A percentile compares a stretch with the other conserved stretches of the same genome.
Conservation (phyloP, 495 filamentous ascomycete genomes). For the Pseudotulostoma volvatum region DNA sequence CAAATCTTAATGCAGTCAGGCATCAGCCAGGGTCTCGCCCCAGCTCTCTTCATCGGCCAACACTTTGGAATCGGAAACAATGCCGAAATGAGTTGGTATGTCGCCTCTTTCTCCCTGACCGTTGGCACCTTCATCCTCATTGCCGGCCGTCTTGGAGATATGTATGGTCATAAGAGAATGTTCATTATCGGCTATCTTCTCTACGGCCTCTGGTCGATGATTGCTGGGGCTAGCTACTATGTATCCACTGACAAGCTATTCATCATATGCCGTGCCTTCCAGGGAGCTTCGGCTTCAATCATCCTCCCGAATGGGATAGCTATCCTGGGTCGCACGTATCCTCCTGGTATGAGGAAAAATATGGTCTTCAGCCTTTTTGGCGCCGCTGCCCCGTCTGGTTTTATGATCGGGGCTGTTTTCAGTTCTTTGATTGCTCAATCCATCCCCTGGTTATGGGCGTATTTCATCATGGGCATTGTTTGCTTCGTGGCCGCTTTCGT, state of each 20-base stretch:
- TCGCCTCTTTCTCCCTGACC: constrained; percentile 41
- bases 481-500: constrained; percentile 11
- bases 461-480: constrained; percentile 37
- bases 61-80: neutral
- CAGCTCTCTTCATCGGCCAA: neutral
- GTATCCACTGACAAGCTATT: constrained; percentile 36
- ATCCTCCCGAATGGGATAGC: constrained; percentile 47
- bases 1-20: neutral
- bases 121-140: constrained; percentile 51
- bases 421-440: constrained; percentile 32
- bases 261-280: constrained; percentile 39
- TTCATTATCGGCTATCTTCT: constrained; percentile 40
- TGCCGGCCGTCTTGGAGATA: constrained; percentile 41
- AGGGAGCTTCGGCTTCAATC: constrained; percentile 45
- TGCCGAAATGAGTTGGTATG: constrained; percentile 30
- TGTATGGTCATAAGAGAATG: constrained; percentile 41
- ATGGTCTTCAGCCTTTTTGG: constrained; percentile 51
- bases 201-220: constrained; percentile 41
- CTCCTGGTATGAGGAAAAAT: constrained; percentile 37
- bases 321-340: constrained; percentile 41
- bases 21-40: neutral
- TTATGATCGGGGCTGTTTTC: constrained; percentile 33
- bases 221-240: constrained; percentile 34
- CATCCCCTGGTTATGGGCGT: constrained; percentile 54
- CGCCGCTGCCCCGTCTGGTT: constrained; percentile 40